Evolutionary conservation across 2,329 filamentous ascomycete genomes (phyloP), one percentile per base, ranked within the genome.

Genomic region (Pseudonectria foliicola): DNA sequence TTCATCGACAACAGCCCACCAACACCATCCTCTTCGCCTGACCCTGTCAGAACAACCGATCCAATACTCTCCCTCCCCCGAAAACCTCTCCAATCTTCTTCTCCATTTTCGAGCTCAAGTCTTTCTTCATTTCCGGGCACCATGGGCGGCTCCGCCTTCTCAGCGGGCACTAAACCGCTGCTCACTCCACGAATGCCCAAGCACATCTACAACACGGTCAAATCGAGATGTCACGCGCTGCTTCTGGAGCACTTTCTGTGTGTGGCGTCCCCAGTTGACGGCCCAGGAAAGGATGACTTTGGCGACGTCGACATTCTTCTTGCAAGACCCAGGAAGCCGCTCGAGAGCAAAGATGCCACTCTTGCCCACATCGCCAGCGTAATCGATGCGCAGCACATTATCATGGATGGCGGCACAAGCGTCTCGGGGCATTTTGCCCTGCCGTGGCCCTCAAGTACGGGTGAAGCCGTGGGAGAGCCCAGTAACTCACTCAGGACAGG

Each of bases 281-380:
- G 75, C 0, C 84, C 85, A 0, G 78, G 56, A 1, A 92, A 92
- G 57, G 27, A 45, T 0, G 73, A 78, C 46, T 72, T 77, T 49
- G 86, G 85, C 13, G 86, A 92, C 45, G 62, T 93, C 25, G 85
- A 92, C 57, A 67, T 89, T 39, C 57, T 87, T 2, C 69, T 85
- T 2, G 61, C 64, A 0, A 53, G 54, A 23, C 58, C 61, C 12
- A 52, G 45, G 13, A 16, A 37, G 4, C 27, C 42, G 1, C 26
- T 13, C 29, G 8, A 18, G 6, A 27, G 24, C 41, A 40, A 40
- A 13, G 27, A 37, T 2, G 33, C 50, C 13, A 44, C 48, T 2
- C 50, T 78, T 7, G 56, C 55, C 2, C 38, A 41, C 4, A 49
- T 61, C 11, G 36, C 34, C 2, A 25, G 33, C 3, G 40, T 44